Evolutionary conservation across 2,329 filamentous ascomycete genomes (phyloP), one percentile per base, ranked within the genome.

Genomic region (Botrytis tulipae): DNA sequence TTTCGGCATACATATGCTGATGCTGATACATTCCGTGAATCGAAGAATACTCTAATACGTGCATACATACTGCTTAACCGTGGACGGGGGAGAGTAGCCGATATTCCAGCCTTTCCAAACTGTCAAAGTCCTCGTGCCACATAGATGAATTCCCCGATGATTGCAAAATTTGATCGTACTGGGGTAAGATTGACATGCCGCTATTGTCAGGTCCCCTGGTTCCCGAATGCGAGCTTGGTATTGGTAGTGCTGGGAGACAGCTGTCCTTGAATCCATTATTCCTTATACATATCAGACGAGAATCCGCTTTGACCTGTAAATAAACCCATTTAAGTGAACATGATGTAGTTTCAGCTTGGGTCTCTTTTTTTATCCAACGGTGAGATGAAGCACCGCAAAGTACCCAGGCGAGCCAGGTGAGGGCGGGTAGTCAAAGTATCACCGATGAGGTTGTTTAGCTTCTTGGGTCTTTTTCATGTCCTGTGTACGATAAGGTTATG

Each of bases 351-450:
- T 63, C 65, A 68, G 65, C 65, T 54, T 54, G 46, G 46, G 32
- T 46, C 65, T 54, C 65, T 68, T 46, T 35, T 44, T 14, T 65
- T 25, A 48, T 54, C 14, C 46, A 68, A 68, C 65, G 65, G 65
- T 68, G 65, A 68, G 65, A 68, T 68, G 35, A 68, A 54, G 65
- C 65, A 68, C 29, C 16, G 9, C 65, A 68, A 40, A 54, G 20
- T 40, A 29, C 8, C 48, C 14, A 51, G 48, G 48, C n/a, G 25
- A 54, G 25, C 48, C 14, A 51, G 48, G 48, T 54, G 25, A 54
- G 25, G 25, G 6, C 25, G 25, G 25, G 48, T 54, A 54, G 48
- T n/a, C n/a, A 54, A 57, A 18, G 51, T 57, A 57, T 57, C 51
- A 29, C 51, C 14, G n/a, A 32, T 29, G 18, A 37, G 22, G 10